Percentiles rank a stretch among this genome's conserved stretches.
Evolutionary conservation across 2,329 filamentous ascomycete species (phyloP).

Genomic region (Cercospora sp.): DNA sequence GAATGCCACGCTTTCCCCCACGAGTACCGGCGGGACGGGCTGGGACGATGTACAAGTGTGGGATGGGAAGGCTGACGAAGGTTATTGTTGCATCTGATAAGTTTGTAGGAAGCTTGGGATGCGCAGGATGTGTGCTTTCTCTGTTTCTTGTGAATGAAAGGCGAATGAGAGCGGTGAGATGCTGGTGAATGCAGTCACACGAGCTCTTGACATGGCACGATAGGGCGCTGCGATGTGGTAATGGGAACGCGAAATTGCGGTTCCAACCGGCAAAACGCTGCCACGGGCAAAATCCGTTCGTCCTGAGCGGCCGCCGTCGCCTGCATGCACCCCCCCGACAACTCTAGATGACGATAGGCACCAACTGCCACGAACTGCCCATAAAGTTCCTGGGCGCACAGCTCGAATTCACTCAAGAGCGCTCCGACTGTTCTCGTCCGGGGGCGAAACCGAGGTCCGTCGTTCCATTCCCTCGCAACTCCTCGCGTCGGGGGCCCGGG

Average conservation of each 20-base stretch:
- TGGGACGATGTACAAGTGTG: conserved; percentile 12
- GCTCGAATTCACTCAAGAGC: not conserved
- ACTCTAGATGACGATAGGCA: conserved; percentile 12
- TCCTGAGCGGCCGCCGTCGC: not conserved
- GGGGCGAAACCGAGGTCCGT: not conserved
- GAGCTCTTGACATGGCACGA: conserved; percentile 6
- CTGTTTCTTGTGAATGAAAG: conserved; percentile 5
- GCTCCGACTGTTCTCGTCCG: not conserved
- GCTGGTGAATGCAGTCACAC: conserved; percentile 1
- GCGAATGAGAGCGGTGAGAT: conserved; percentile 11
- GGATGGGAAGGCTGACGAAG: conserved; percentile 12
- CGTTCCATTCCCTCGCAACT: not conserved
- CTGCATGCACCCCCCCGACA: conserved; percentile 8
- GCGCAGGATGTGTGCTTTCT: not conserved
- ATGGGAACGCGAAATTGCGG: conserved; percentile 15
- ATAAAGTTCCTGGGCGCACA: not conserved
- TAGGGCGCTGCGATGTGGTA: conserved; percentile 19
- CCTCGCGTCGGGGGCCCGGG: conserved; percentile 8
- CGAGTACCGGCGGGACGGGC: conserved; percentile 9
- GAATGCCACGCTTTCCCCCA: conserved; percentile 15
- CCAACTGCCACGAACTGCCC: conserved; percentile 2
- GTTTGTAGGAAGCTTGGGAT: not conserved
- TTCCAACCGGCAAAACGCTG: conserved; percentile 3
- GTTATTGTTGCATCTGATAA: conserved; percentile 7
- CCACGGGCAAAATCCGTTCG: not conserved